Conservation (phyloP, 306 rosid genomes). For the Cicer cuneatum region DNA sequence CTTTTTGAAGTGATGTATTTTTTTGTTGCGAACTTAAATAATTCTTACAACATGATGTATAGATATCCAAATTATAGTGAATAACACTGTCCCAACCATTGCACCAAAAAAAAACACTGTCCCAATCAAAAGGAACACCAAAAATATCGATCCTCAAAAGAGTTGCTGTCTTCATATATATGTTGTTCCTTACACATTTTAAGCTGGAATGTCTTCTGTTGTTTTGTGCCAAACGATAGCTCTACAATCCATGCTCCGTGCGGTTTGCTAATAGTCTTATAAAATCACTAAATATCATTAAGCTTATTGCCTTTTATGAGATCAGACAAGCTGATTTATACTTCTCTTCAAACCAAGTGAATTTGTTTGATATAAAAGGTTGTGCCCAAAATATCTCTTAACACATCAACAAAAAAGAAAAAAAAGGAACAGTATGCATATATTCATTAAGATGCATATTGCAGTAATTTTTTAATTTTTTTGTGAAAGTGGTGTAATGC, state of each 20-base stretch:
- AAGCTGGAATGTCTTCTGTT: background rate
- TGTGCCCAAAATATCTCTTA: slow-evolving; percentile 1
- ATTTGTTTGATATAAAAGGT: slow-evolving; percentile 17
- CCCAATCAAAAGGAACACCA: slow-evolving; percentile 21
- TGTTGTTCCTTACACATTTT: background rate
- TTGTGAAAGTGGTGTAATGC: slow-evolving; percentile 35
- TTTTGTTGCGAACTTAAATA: slow-evolving; percentile 16
- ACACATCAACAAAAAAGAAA: background rate
- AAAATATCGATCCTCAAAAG: background rate
- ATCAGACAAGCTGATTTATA: slow-evolving; percentile 12
- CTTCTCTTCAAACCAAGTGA: background rate
- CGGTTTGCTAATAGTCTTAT: slow-evolving; percentile 26
- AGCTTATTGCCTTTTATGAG: background rate
- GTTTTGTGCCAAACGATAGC: slow-evolving; percentile 8
- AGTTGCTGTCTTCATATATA: background rate
- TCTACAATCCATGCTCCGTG: background rate
- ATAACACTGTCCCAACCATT: slow-evolving; percentile 15
- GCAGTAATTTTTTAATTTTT: slow-evolving; percentile 15
- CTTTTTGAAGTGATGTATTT: background rate
- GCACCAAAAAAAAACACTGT: background rate
- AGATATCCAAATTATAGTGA: slow-evolving; percentile 4
- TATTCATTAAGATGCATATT: slow-evolving; percentile 12
- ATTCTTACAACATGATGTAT: slow-evolving; percentile 5
- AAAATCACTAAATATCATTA: background rate
- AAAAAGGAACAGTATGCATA: background rate